These are phyloP conservation scores for Cerioporus squamosus DNA, from an alignment of 1,284 basidiomycete species.

Conservation along the genomic window DNA sequence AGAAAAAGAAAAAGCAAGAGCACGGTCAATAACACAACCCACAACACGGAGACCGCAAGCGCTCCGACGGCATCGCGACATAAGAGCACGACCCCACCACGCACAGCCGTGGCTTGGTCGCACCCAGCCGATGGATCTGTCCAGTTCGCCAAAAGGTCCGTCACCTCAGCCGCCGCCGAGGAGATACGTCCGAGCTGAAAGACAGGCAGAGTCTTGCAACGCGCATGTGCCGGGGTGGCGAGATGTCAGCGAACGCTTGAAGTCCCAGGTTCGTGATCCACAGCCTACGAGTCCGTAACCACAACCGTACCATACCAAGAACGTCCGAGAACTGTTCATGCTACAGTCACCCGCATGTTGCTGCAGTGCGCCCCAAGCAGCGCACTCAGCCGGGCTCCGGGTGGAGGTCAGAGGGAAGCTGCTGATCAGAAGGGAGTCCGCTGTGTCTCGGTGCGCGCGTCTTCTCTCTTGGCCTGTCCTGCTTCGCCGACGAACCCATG, in stretches of 20 bases:
- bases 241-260: conserved; percentile 38
- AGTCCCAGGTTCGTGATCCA: conserved; percentile 31
- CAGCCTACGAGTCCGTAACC: conserved; percentile 47
- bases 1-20: conserved; percentile 34
- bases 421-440: conserved; percentile 44
- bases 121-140: conserved; percentile 3
- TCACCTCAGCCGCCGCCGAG: conserved; percentile 35
- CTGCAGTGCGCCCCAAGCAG: conserved; percentile 23
- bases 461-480: conserved; percentile 53
- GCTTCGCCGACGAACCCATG: conserved; percentile 54
- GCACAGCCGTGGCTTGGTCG: background rate
- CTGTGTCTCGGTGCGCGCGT: conserved; percentile 45
- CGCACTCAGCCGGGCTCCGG: conserved; percentile 38
- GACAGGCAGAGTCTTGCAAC: conserved; percentile 53
- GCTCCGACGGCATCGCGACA: conserved; percentile 49
- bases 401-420: conserved; percentile 43
- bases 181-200: conserved; percentile 51
- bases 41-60: conserved; percentile 51
- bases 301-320: conserved; percentile 50
- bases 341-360: conserved; percentile 22
- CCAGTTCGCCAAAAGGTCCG: conserved; percentile 38
- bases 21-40: conserved; percentile 60
- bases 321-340: conserved; percentile 47
- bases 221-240: conserved; percentile 41
- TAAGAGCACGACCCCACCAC: conserved; percentile 34